Base-by-base conservation (phyloP, 371 early-diverging fungal species). In the Rhizopus sp. region DNA sequence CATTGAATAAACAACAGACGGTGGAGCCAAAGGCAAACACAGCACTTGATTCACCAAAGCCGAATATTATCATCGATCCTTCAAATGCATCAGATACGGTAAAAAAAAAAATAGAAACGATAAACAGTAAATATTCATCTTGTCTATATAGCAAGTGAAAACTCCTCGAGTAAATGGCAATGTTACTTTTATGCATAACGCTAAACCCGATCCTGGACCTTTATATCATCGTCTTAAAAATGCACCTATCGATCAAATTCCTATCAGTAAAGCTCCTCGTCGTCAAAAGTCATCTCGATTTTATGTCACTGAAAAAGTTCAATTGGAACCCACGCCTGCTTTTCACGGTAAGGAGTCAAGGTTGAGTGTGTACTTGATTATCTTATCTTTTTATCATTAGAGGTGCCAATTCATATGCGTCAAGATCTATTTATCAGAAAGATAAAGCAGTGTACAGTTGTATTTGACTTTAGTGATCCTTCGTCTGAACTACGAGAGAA, bases 381-480 rank as follows among this genome's bases (percentile, higher is more conserved):
- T 30, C 7, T 29, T 35, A 17, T 50, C 32, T 44, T 31, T 47
- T 44, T 33, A 31, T 37, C 3, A 12, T 41, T 50, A 92, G 93
- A 92, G 61, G 92, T 91, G 17, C 69, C 83, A 5, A 70, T 81
- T 13, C 76, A 77, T 45, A 88, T 91, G 60, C 82, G 90, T n/a
- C 87, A 83, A 49, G 89, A 88, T 33, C 77, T 97, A 32, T 88
- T 97, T 55, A 59, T 91, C 49, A 82, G 87, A 72, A 97, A 97
- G 77, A 78, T 97, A 23, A 76, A 79, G 34, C 96, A 96, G 65
- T 97, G 97, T 69, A 78, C 80, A 16, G 88, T 92, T 16, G 75
- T 95, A 7, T 96, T 96, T 62, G 97, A 97, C 70, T 97, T 97
- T 64, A 92, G 83, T 61, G 95, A 93, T 72, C 83, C 88, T 4